Conservation (phyloP, 139 green algal species). For the Deuterostichococcus epilithicus region DNA sequence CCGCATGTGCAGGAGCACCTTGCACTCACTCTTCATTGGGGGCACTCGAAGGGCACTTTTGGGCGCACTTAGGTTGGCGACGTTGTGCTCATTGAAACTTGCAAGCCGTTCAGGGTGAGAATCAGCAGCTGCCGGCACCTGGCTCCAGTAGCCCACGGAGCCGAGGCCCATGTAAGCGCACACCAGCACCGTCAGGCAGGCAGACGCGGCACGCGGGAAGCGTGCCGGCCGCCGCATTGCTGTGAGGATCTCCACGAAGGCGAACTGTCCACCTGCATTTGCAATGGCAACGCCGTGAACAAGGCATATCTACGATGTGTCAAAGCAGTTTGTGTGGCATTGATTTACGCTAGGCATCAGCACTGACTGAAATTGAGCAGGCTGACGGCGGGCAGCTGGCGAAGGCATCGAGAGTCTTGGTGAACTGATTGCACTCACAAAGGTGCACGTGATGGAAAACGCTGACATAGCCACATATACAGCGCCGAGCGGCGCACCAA, state of each 20-base stretch:
- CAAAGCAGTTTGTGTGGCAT: too few species aligned
- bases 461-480: not conserved
- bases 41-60: too few species aligned
- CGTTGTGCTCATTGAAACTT: too few species aligned
- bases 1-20: too few species aligned
- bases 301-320: too few species aligned
- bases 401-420: too few species aligned
- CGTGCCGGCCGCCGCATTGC: slow-evolving; percentile 21
- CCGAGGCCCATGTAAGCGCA: slow-evolving; percentile 38
- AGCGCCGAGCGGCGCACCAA: not conserved
- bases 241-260: slow-evolving; percentile 30
- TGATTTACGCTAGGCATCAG: not conserved
- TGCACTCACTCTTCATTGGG: too few species aligned
- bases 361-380: not conserved
- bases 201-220: slow-evolving; percentile 15
- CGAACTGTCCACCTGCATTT: slow-evolving; percentile 41
- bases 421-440: too few species aligned
- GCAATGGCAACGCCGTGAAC: too few species aligned
- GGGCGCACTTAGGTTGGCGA: too few species aligned
- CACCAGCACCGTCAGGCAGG: slow-evolving; percentile 26
- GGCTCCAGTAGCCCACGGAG: slow-evolving; percentile 45
- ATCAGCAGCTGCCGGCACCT: slow-evolving; percentile 2
- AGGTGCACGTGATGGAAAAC: not conserved
- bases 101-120: too few species aligned
- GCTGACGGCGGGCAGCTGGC: too few species aligned